Percentiles rank a stretch among this genome's conserved stretches.
These are phyloP conservation scores for Chenopodium suecicum DNA, from an alignment of 148 eudicot species.

Conservation along the genomic window DNA sequence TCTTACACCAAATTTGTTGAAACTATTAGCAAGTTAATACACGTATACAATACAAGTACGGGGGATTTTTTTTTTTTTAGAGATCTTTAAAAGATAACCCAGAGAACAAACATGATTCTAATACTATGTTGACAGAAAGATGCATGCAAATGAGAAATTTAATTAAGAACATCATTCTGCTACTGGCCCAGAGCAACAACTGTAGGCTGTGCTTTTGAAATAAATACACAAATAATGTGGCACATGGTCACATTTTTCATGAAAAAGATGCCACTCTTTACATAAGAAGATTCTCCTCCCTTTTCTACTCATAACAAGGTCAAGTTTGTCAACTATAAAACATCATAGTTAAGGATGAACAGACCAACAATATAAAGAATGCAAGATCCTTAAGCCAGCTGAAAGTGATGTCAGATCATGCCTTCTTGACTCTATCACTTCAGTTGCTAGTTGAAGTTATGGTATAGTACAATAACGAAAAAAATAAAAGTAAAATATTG, in stretches of 20 bases:
- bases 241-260: neutral
- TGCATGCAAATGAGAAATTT: neutral
- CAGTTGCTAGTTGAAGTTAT: neutral
- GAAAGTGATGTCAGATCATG: neutral
- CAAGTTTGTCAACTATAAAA: neutral
- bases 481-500: neutral
- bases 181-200: neutral
- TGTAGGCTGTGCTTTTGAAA: neutral
- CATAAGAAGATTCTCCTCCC: neutral
- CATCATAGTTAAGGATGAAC: neutral
- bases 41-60: neutral
- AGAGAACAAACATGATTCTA: neutral
- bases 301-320: neutral
- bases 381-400: neutral
- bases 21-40: neutral
- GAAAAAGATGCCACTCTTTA: neutral
- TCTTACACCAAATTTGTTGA: neutral
- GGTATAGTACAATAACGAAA: neutral
- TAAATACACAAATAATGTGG: neutral
- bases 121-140: neutral
- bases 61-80: neutral
- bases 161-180: neutral
- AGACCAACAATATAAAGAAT: neutral
- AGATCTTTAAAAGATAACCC: neutral
- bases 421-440: conserved; percentile 1